These are phyloP conservation scores for Ophiorrhiza pumila DNA, from an alignment of 257 asterid species.

Conservation along the genomic window DNA sequence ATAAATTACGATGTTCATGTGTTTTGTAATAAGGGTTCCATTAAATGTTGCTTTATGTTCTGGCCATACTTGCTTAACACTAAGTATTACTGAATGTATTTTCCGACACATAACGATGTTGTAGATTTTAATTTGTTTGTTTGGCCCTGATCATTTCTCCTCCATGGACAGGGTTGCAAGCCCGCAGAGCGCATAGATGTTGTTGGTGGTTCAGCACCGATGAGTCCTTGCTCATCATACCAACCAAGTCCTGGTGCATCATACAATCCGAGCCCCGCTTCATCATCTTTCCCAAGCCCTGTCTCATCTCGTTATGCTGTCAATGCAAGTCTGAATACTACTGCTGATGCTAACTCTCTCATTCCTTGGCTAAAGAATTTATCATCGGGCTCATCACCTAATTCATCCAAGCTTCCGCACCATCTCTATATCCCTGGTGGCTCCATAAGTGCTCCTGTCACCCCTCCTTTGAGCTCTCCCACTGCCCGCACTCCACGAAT, in stretches of 20 bases:
- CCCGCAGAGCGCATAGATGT: constrained; percentile 64
- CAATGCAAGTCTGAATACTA: constrained; percentile 34
- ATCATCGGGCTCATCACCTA: constrained; percentile 65
- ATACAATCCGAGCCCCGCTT: constrained; percentile 80
- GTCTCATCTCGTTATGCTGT: constrained; percentile 49
- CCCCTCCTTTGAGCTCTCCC: constrained; percentile 96
- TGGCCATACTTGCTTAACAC: background rate
- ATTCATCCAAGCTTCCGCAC: constrained; percentile 66
- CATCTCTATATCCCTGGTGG: constrained; percentile 77
- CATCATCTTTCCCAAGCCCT: constrained; percentile 82
- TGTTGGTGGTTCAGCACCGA: constrained; percentile 59
- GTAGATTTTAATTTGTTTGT: background rate
- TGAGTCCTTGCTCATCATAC: constrained; percentile 76
- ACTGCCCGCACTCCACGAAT: constrained; percentile 76
- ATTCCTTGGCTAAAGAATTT: constrained; percentile 95
- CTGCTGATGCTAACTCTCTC: constrained; percentile 73
- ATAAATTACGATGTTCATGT: background rate
- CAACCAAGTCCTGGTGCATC: constrained; percentile 85
- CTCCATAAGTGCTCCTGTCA: constrained; percentile 95
- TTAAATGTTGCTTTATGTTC: too few species aligned
- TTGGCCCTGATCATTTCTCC: constrained; percentile 12
- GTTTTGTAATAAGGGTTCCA: background rate
- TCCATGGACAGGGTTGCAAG: constrained; percentile 73
- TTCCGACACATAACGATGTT: background rate
- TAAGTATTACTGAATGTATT: background rate